Evolutionary conservation across 495 filamentous ascomycete genomes (phyloP).

Genomic region (Penicillium longicatenatum): DNA sequence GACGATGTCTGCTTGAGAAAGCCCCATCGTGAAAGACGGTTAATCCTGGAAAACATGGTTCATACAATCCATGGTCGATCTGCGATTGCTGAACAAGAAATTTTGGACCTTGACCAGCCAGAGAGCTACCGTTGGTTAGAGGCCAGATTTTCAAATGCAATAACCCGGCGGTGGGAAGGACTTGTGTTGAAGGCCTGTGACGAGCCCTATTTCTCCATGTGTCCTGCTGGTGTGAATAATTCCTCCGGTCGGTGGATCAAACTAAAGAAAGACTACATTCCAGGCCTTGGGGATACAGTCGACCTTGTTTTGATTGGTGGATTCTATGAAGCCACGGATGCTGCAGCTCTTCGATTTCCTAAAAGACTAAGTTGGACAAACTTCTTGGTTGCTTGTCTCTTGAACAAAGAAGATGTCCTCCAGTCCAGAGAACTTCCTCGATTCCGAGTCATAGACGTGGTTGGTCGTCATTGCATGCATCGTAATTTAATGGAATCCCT

Average conservation of each 20-base stretch:
- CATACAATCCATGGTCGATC: conserved; percentile 57
- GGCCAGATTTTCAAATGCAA: conserved; percentile 63
- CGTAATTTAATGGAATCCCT: conserved; percentile 50
- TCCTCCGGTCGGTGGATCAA: conserved; percentile 68
- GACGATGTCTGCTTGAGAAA: conserved; percentile 62
- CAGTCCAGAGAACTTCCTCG: conserved; percentile 53
- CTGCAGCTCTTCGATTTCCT: conserved; percentile 40
- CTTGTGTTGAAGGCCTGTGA: conserved; percentile 77
- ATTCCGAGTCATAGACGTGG: conserved; percentile 65
- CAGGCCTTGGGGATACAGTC: conserved; percentile 73
- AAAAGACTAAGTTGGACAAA: conserved; percentile 68
- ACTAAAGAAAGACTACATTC: conserved; percentile 89
- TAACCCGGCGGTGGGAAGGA: conserved; percentile 69
- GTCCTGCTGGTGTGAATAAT: conserved; percentile 24
- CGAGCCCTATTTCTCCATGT: conserved; percentile 71
- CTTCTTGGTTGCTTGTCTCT: conserved; percentile 76
- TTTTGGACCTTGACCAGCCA: conserved; percentile 59
- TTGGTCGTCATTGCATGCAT: conserved; percentile 54
- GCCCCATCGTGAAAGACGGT: conserved; percentile 61
- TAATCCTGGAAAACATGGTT: conserved; percentile 59
- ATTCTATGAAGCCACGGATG: conserved; percentile 62
- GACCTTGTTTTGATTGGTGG: conserved; percentile 81
- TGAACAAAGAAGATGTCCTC: conserved; percentile 67
- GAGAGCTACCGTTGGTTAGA: conserved; percentile 52
- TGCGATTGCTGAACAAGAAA: conserved; percentile 59